Evolutionary conservation across 2,329 filamentous ascomycete species (phyloP).

Genomic region (Colletotrichum sublineola): DNA sequence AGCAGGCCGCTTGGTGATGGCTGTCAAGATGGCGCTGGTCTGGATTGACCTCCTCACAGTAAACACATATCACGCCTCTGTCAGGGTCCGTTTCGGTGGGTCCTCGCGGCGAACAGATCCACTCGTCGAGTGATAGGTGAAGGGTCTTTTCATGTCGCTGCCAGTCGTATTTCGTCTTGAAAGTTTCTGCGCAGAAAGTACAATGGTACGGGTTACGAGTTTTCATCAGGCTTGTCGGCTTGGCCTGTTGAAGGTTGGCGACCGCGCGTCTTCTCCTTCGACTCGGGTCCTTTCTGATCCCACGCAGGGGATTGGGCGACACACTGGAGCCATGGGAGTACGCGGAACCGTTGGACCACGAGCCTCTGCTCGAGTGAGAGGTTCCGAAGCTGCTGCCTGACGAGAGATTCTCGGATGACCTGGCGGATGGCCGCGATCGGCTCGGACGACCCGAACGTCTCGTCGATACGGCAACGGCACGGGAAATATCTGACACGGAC

Average conservation of each 20-base stretch:
- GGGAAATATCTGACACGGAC: constrained; percentile 44
- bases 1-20: constrained; percentile 61
- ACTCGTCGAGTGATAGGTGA: constrained; percentile 61
- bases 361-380: constrained; percentile 34
- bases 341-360: constrained; percentile 44
- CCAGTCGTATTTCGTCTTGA: constrained; percentile 61
- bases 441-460: neutral
- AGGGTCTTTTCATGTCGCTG: constrained; percentile 64
- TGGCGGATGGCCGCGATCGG: constrained; percentile 44
- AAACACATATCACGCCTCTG: constrained; percentile 57
- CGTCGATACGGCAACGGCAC: constrained; percentile 42
- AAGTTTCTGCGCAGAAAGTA: constrained; percentile 62
- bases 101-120: constrained; percentile 58
- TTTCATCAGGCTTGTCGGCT: constrained; percentile 7
- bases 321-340: constrained; percentile 49
- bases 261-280: constrained; percentile 24
- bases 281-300: neutral
- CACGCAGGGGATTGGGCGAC: constrained; percentile 40
- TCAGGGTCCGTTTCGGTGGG: constrained; percentile 55
- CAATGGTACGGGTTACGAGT: constrained; percentile 53
- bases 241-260: constrained; percentile 7
- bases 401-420: constrained; percentile 44
- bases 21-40: constrained; percentile 50
- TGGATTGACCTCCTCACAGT: constrained; percentile 53
- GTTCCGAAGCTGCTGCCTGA: constrained; percentile 36